phyloP scores from a whole-genome alignment of 345 rosid genomes.

The Aquilaria malaccensis region DNA sequence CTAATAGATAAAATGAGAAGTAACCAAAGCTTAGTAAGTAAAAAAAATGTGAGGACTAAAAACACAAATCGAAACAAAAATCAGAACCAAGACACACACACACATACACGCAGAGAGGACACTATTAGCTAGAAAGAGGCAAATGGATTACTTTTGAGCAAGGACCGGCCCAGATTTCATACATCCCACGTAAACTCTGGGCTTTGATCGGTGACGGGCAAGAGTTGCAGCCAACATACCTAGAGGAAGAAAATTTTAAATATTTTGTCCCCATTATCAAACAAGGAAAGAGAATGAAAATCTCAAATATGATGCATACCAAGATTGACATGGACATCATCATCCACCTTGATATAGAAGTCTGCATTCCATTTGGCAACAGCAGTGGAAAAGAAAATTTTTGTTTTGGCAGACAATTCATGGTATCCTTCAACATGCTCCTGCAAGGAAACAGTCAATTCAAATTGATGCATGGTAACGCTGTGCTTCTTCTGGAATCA shows the following conservation, averaged over 20 bases:
- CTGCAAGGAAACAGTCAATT: constrained; percentile 29
- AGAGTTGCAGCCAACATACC: constrained; percentile 89
- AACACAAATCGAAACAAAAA: constrained; percentile 5
- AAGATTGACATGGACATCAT: constrained; percentile 97
- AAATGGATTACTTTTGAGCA: constrained; percentile 61
- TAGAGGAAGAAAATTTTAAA: constrained; percentile 15
- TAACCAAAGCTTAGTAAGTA: not conserved
- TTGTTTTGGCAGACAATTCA: constrained; percentile 94
- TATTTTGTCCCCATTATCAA: not conserved
- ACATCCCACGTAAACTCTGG: constrained; percentile 87
- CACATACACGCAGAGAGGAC: not conserved
- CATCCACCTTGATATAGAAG: constrained; percentile 91
- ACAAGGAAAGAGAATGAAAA: not conserved
- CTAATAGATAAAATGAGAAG: constrained; percentile 24
- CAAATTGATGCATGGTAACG: not conserved
- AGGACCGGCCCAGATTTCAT: constrained; percentile 99
- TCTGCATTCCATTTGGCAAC: constrained; percentile 97
- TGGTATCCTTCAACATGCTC: constrained; percentile 98
- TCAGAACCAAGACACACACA: not conserved
- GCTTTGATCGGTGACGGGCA: constrained; percentile 83
- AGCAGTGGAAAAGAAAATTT: constrained; percentile 81
- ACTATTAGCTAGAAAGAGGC: not conserved
- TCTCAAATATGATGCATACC: constrained; percentile 33
- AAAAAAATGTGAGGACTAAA: not conserved
- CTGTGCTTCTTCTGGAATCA: not conserved